Conservation (phyloP, 2,329 filamentous ascomycete species). For the Verticillium dahliae region DNA sequence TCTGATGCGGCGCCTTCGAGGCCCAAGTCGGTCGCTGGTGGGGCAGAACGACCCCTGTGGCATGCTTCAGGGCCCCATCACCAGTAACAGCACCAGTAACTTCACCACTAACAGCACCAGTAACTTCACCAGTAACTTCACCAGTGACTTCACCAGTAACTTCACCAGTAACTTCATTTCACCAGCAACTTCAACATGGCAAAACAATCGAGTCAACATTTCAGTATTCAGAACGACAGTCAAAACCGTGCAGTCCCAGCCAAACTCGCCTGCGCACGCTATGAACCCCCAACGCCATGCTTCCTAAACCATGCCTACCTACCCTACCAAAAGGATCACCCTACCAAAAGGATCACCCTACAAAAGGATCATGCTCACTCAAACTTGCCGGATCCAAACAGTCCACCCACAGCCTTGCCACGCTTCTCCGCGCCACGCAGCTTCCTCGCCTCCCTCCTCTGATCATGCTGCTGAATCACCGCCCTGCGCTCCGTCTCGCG, state of each 20-base stretch:
- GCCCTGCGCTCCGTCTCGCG: slow-evolving; percentile 52
- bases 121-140: too few relatives aligned
- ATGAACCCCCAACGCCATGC: background rate
- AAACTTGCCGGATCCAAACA: slow-evolving; percentile 52
- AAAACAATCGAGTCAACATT: background rate
- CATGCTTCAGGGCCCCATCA: background rate
- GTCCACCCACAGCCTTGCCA: slow-evolving; percentile 48
- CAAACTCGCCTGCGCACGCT: background rate
- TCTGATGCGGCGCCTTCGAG: background rate
- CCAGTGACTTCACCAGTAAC: too few relatives aligned
- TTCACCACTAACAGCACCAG: too few relatives aligned
- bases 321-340: background rate
- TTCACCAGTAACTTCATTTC: background rate
- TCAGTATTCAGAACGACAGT: background rate
- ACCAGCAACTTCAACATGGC: background rate
- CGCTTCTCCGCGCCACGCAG: slow-evolving; percentile 50
- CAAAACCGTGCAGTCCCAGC: background rate
- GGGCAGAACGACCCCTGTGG: background rate
- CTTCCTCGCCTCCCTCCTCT: slow-evolving; percentile 51
- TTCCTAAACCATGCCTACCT: background rate
- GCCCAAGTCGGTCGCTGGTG: background rate
- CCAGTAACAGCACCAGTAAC: background rate
- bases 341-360: background rate
- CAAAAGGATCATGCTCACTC: slow-evolving; percentile 25
- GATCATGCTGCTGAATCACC: slow-evolving; percentile 49